These are phyloP conservation scores for Tephrocybe sp. DNA, from an alignment of 768 basidiomycete genomes.

Conservation along the genomic window DNA sequence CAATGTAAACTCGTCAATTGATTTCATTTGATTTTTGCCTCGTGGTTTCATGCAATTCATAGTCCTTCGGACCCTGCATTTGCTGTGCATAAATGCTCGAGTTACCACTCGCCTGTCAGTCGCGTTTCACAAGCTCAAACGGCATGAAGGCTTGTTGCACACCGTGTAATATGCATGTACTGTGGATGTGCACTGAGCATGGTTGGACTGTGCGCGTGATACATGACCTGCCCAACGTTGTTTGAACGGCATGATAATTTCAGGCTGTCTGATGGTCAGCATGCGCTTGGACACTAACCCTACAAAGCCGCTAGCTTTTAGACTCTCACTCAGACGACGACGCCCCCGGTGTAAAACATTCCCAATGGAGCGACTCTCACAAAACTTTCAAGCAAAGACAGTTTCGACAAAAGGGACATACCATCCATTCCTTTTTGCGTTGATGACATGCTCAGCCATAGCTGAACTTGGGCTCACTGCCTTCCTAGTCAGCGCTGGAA, in stretches of 20 bases:
- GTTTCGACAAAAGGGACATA: slow-evolving; percentile 50
- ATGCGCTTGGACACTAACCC: too few species aligned
- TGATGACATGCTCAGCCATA: slow-evolving; percentile 66
- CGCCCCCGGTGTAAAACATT: neutral
- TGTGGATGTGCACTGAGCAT: neutral
- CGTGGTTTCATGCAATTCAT: neutral
- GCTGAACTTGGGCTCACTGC: slow-evolving; percentile 74
- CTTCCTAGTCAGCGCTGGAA: slow-evolving; percentile 69
- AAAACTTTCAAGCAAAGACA: slow-evolving; percentile 20
- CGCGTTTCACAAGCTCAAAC: neutral
- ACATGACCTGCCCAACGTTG: slow-evolving; percentile 1
- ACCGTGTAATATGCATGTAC: neutral
- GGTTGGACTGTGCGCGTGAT: neutral
- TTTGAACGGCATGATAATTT: neutral
- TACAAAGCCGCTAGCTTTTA: too few species aligned
- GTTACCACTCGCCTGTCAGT: neutral
- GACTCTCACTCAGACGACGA: slow-evolving; percentile 2
- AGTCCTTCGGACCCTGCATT: neutral
- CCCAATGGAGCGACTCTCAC: slow-evolving; percentile 10
- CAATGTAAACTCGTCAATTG: slow-evolving; percentile 22
- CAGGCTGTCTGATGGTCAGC: too few species aligned
- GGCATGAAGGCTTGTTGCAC: neutral
- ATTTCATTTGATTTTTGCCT: slow-evolving; percentile 5
- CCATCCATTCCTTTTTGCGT: slow-evolving; percentile 57
- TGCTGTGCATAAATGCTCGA: too few species aligned